Evolutionary conservation across 1,284 basidiomycete genomes (phyloP).

Genomic region (Ceratobasidium theobromae): DNA sequence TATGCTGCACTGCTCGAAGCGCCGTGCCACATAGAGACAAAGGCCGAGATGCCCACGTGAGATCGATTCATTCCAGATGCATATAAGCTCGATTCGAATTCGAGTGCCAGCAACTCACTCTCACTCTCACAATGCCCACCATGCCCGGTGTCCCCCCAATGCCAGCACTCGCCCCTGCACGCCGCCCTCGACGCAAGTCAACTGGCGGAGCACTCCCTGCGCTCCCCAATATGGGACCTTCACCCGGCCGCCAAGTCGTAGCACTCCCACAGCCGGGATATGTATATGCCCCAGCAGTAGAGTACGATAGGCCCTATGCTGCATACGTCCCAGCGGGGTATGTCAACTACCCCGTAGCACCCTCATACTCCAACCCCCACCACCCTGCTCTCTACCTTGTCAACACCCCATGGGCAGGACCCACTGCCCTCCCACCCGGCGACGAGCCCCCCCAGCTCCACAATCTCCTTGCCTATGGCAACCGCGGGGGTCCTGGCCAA

Average conservation of each 20-base stretch:
- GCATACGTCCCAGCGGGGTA: conserved; percentile 3
- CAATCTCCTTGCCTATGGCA: conserved; percentile 5
- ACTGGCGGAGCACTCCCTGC: not conserved
- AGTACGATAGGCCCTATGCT: not conserved
- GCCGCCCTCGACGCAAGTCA: conserved; percentile 18
- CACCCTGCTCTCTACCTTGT: not conserved
- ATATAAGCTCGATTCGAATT: not conserved
- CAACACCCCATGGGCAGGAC: conserved; percentile 14
- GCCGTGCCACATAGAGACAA: too few species aligned
- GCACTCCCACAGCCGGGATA: not conserved
- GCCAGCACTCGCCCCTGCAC: conserved; percentile 2
- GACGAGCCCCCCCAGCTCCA: conserved; percentile 13
- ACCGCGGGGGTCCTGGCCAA: not conserved
- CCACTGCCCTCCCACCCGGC: conserved; percentile 3
- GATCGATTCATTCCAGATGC: too few species aligned
- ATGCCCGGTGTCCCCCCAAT: conserved; percentile 5
- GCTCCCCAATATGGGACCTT: not conserved
- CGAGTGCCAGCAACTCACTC: not conserved
- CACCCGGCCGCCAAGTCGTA: not conserved
- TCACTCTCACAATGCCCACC: not conserved
- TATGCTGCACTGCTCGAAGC: too few species aligned
- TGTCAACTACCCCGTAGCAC: not conserved
- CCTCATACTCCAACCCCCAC: not conserved
- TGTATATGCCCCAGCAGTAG: not conserved
- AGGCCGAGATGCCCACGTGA: too few species aligned